Evolutionary conservation across 768 basidiomycete genomes (phyloP).

Genomic region (Hemileccinum rubropunctum): DNA sequence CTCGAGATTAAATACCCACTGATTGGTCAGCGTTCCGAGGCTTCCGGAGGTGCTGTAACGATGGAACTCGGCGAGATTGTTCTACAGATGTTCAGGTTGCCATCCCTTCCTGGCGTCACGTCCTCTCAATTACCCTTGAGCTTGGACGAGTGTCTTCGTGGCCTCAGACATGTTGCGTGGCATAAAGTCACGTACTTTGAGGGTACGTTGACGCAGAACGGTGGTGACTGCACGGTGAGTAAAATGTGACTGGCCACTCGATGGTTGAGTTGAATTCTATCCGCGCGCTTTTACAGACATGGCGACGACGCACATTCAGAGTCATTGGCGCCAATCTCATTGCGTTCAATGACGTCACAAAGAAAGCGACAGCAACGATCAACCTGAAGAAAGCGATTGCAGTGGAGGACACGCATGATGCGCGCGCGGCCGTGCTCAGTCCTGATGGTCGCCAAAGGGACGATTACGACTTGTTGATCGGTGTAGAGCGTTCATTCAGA

Average conservation of each 20-base stretch:
- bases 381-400: conserved; percentile 80
- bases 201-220: conserved; percentile 87
- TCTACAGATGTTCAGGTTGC: conserved; percentile 87
- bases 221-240: conserved; percentile 88
- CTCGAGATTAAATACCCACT: conserved; percentile 82
- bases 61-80: conserved; percentile 86
- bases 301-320: conserved; percentile 79
- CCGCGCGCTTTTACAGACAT: conserved; percentile 47
- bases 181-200: conserved; percentile 94
- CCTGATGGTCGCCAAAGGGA: conserved; percentile 45
- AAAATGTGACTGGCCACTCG: background rate
- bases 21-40: conserved; percentile 69
- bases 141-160: conserved; percentile 88
- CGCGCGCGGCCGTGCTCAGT: conserved; percentile 43
- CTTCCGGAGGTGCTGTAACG: conserved; percentile 49
- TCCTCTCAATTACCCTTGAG: conserved; percentile 83
- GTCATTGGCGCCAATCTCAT: conserved; percentile 84
- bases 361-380: conserved; percentile 86
- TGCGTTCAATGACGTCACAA: conserved; percentile 92
- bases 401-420: conserved; percentile 74
- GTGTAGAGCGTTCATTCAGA: conserved; percentile 82
- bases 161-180: conserved; percentile 88
- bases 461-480: conserved; percentile 62
- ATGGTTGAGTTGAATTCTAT: background rate
- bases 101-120: conserved; percentile 80